Percentiles rank a stretch among this genome's conserved stretches.
phyloP scores from a whole-genome alignment of 208 protist genomes.

The Borovskyia barvae region DNA sequence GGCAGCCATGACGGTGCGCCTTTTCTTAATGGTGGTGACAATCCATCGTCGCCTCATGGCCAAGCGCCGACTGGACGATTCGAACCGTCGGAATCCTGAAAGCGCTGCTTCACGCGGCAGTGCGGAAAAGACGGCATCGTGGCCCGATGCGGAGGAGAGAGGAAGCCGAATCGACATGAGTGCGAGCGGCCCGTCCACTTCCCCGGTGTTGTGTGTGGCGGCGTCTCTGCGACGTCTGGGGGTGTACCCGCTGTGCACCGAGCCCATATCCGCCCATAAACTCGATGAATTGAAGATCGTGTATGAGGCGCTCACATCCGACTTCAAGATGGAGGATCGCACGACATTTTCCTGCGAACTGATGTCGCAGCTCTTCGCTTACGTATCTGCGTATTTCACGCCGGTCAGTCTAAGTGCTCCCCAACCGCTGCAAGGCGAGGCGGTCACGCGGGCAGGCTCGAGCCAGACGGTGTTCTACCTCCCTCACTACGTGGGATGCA shows the following conservation, averaged over 20 bases:
- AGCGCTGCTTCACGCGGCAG: constrained; percentile 1
- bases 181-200: constrained; percentile 7
- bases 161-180: not conserved
- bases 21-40: constrained; percentile 69
- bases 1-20: constrained; percentile 55
- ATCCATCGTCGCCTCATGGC: constrained; percentile 51
- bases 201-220: constrained; percentile 26
- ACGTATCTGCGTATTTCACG: constrained; percentile 52
- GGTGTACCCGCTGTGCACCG: constrained; percentile 30
- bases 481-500: constrained; percentile 23
- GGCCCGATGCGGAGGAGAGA: not conserved
- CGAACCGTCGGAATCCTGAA: not conserved
- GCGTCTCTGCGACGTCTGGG: constrained; percentile 31
- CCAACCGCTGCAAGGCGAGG: not conserved
- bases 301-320: constrained; percentile 46
- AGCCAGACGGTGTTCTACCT: constrained; percentile 28
- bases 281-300: constrained; percentile 38
- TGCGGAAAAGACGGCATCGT: not conserved
- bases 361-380: constrained; percentile 52
- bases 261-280: constrained; percentile 15
- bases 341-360: constrained; percentile 45
- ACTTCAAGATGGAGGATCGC: constrained; percentile 54
- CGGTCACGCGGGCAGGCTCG: not conserved
- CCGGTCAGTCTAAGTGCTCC: constrained; percentile 23
- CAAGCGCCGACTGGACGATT: constrained; percentile 26